phyloP scores from a whole-genome alignment of 2,329 filamentous ascomycete genomes.

The Neonectria hederae region DNA sequence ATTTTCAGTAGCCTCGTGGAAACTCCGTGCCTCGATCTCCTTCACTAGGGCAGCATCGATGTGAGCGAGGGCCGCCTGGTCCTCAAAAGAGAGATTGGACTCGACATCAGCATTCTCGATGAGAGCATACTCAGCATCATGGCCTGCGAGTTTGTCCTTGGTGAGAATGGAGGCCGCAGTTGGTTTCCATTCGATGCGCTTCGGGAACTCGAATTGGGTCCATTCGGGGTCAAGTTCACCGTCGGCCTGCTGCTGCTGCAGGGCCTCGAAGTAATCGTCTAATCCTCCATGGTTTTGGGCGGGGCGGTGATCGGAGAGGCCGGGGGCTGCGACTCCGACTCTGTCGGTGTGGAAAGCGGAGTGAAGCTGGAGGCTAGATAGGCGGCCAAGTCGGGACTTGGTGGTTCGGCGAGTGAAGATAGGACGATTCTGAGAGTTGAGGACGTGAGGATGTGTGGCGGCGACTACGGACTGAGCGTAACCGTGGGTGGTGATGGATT shows the following conservation, averaged over 20 bases:
- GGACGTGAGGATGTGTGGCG: constrained; percentile 82
- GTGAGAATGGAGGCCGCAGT: constrained; percentile 64
- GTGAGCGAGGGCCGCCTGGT: constrained; percentile 74
- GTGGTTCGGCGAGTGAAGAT: constrained; percentile 68
- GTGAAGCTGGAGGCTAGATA: constrained; percentile 70
- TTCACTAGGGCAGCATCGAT: constrained; percentile 86
- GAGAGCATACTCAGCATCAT: constrained; percentile 47
- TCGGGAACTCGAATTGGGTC: constrained; percentile 90
- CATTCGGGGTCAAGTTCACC: constrained; percentile 79
- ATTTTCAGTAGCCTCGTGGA: constrained; percentile 56
- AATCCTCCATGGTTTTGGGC: constrained; percentile 70
- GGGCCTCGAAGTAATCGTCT: constrained; percentile 91
- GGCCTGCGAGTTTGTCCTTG: constrained; percentile 62
- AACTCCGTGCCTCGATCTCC: constrained; percentile 70
- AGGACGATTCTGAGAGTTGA: constrained; percentile 76
- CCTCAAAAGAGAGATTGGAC: constrained; percentile 55
- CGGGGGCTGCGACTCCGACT: constrained; percentile 58
- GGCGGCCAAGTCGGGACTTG: constrained; percentile 60
- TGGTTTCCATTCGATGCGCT: constrained; percentile 89
- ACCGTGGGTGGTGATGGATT: constrained; percentile 95
- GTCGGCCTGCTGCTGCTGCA: constrained; percentile 78
- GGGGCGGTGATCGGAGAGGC: constrained; percentile 64
- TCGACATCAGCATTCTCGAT: constrained; percentile 50
- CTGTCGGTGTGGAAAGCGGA: constrained; percentile 77
- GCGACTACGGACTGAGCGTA: constrained; percentile 98